Evolutionary conservation across 768 basidiomycete genomes (phyloP), one percentile per base, ranked within the genome.

Genomic region (Xanthoconium stramineum): DNA sequence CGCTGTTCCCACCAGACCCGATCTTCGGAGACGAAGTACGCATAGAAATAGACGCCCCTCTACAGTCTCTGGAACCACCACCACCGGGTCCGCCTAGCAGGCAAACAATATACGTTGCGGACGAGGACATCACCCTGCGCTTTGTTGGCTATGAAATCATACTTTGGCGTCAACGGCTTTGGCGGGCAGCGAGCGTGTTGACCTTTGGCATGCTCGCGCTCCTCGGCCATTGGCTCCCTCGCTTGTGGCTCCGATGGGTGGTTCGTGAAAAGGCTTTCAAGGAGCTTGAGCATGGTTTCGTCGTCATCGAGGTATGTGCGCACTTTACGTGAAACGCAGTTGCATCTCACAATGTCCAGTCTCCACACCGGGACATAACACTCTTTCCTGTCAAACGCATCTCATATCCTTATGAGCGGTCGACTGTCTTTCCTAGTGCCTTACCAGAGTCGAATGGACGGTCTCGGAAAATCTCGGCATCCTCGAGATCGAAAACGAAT

Each of bases 191-290:
- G 6, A 91, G 90, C 63, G 59, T 90, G 7, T 48, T 88, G 9
- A 83, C 85, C 2, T 73, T 86, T 12, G 96, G 97, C 6, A 69
- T 83, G 6, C 75, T 98, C 20, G 86, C 81, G 12, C 78, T 99
- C 17, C 71, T 95, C 10, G 95, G 94, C 5, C 86, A 94, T 65
- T 99, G 97, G 97, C 85, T 97, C 61, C 97, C 97, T 53, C 82
- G 80, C 6, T 61, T 94, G 29, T 98, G 97, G 97, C 81, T 98
- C 49, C 83, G 83, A 30, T 95, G 88, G 82, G 89, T 91, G 20
- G 84, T 92, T 2, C 79, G 75, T 44, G 91, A 95, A 70, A 91
- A 83, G 51, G 88, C 89, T 20, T 99, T 98, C 65, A 83, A 83
- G 47, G 75, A 90, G 53, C 76, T 84, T 10, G 70, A 73, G 36